Conservation (phyloP, 208 protist species). For the Endotrypanum monterogeii region DNA sequence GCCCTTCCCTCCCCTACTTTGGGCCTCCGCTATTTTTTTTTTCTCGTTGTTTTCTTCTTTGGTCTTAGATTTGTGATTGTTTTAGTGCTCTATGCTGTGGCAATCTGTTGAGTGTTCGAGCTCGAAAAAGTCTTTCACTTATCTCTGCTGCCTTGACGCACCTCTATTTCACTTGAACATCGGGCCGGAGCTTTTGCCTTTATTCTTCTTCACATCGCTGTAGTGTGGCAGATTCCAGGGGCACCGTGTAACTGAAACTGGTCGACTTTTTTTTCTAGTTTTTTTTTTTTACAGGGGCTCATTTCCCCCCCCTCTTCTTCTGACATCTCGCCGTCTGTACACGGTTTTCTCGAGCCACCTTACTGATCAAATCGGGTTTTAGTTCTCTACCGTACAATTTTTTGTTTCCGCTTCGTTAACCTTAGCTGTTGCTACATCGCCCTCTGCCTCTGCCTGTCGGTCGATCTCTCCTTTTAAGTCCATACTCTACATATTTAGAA, state of each 20-base stretch:
- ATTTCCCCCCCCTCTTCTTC: not conserved
- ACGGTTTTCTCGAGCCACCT: no score
- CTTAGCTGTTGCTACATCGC: not conserved
- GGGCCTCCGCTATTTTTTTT: no score
- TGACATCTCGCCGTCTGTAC: no score
- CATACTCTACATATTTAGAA: not conserved
- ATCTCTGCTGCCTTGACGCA: no score
- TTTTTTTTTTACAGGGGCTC: not conserved
- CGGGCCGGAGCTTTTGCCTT: not conserved
- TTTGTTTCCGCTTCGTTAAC: no score
- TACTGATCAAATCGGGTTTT: no score
- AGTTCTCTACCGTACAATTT: no score
- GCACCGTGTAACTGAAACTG: not conserved
- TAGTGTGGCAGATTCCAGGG: not conserved
- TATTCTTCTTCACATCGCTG: not conserved
- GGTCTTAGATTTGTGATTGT: not conserved
- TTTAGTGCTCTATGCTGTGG: no score
- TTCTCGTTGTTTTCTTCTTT: not conserved
- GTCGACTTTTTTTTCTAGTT: not conserved
- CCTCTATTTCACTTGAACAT: no score
- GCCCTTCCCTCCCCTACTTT: no score
- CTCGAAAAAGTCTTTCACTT: no score
- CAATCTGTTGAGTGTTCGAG: no score
- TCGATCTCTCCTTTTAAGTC: not conserved
- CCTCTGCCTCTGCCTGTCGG: not conserved